These are phyloP conservation scores for Ogataea nonfermentans DNA, from an alignment of 805 yeast genomes.

Conservation along the genomic window DNA sequence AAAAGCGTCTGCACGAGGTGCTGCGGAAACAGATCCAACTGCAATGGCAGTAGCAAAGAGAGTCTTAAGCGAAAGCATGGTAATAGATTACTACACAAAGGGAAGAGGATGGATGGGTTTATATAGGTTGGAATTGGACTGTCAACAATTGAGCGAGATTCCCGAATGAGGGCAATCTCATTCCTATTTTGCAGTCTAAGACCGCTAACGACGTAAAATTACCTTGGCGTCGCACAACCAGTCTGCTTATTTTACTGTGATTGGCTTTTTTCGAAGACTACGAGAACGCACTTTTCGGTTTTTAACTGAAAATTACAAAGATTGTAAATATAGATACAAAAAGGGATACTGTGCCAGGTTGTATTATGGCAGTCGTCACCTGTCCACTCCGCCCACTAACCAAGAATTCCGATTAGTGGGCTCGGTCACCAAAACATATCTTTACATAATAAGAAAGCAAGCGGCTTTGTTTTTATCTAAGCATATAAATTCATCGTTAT, in stretches of 20 bases:
- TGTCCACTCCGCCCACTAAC: too few species aligned
- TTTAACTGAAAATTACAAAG: background rate
- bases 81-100: background rate
- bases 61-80: slow-evolving; percentile 10
- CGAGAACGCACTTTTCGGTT: slow-evolving; percentile 13
- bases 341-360: too few species aligned
- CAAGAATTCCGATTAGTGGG: too few species aligned
- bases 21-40: slow-evolving; percentile 8
- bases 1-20: slow-evolving; percentile 27
- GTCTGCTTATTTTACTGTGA: background rate
- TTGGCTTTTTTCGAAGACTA: background rate
- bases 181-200: background rate
- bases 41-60: slow-evolving; percentile 10
- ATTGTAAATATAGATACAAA: background rate
- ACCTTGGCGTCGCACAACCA: background rate
- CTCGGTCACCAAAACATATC: too few species aligned
- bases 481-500: too few species aligned
- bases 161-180: background rate
- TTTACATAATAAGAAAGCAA: background rate
- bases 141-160: background rate
- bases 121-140: background rate
- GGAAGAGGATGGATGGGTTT: background rate
- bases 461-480: background rate
- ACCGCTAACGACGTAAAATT: slow-evolving; percentile 2
- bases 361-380: too few species aligned